phyloP scores from a whole-genome alignment of 2,329 filamentous ascomycete genomes.

The Cladophialophora carrionii region DNA sequence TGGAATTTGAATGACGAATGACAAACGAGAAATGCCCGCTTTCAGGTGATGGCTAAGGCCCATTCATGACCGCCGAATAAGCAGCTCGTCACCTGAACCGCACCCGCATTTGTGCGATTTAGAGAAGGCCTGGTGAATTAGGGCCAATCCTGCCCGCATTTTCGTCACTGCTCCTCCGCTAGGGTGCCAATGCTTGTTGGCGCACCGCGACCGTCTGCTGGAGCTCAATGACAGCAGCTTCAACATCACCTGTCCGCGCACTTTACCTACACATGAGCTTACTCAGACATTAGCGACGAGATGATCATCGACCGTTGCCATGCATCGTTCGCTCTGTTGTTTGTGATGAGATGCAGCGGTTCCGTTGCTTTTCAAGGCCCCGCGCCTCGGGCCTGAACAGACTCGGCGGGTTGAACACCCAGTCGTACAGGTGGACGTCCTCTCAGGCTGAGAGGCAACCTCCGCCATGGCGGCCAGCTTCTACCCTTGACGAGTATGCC shows the following conservation, averaged over 20 bases:
- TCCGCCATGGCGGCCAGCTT: slow-evolving; percentile 62
- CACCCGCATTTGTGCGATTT: background rate
- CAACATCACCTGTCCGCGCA: slow-evolving; percentile 3
- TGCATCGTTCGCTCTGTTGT: slow-evolving; percentile 13
- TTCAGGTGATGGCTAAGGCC: background rate
- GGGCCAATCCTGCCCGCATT: background rate
- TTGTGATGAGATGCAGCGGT: slow-evolving; percentile 36
- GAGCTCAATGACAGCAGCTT: background rate
- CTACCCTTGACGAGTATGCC: slow-evolving; percentile 62
- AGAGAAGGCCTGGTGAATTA: background rate
- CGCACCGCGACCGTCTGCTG: background rate
- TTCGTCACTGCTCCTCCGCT: background rate
- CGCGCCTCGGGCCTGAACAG: slow-evolving; percentile 19
- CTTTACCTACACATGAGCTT: slow-evolving; percentile 5
- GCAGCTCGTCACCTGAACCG: slow-evolving; percentile 2
- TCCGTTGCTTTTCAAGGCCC: slow-evolving; percentile 19
- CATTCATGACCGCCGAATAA: slow-evolving; percentile 2
- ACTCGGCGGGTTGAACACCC: background rate
- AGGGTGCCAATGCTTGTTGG: background rate
- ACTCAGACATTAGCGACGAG: slow-evolving; percentile 18
- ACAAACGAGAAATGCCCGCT: background rate
- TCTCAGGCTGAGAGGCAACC: slow-evolving; percentile 42
- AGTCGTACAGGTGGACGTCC: slow-evolving; percentile 23
- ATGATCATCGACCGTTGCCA: slow-evolving; percentile 10
- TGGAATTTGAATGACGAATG: slow-evolving; percentile 13